phyloP scores from a whole-genome alignment of 257 asterid species.

The Forsythia viridissima region DNA sequence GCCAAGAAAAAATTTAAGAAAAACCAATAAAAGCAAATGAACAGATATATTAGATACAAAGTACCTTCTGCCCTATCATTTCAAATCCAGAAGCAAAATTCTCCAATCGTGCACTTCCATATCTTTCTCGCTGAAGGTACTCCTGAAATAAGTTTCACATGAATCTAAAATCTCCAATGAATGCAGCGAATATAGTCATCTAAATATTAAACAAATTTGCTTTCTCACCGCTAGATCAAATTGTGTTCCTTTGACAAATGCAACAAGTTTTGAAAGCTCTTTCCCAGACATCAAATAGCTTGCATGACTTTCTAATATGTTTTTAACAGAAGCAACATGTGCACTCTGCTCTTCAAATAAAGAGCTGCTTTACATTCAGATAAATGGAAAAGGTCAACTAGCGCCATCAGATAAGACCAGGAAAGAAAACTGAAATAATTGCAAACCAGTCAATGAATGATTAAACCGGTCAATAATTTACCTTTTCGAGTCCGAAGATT shows the following conservation, averaged over 20 bases:
- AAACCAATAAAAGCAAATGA: constrained; percentile 1
- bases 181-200: neutral
- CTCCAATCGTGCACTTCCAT: constrained; percentile 92
- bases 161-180: constrained; percentile 20
- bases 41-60: neutral
- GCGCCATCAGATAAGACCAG: constrained; percentile 14
- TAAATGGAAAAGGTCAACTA: constrained; percentile 19
- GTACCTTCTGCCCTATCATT: constrained; percentile 94
- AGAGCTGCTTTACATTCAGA: constrained; percentile 46
- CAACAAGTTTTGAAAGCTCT: constrained; percentile 96
- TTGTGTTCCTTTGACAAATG: constrained; percentile 99
- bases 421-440: constrained; percentile 12
- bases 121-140: constrained; percentile 92
- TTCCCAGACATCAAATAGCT: constrained; percentile 96
- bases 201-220: constrained; percentile 19
- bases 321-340: constrained; percentile 93
- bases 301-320: constrained; percentile 94
- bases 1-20: constrained; percentile 1
- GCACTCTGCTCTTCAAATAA: constrained; percentile 87
- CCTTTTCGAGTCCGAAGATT: constrained; percentile 77
- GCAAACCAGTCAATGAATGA: constrained; percentile 5
- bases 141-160: constrained; percentile 57
- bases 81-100: constrained; percentile 94
- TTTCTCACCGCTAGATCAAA: constrained; percentile 85
- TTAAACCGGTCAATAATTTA: constrained; percentile 22